Base-by-base conservation (phyloP, 2,329 filamentous ascomycete species). In the Madurella fahalii region DNA sequence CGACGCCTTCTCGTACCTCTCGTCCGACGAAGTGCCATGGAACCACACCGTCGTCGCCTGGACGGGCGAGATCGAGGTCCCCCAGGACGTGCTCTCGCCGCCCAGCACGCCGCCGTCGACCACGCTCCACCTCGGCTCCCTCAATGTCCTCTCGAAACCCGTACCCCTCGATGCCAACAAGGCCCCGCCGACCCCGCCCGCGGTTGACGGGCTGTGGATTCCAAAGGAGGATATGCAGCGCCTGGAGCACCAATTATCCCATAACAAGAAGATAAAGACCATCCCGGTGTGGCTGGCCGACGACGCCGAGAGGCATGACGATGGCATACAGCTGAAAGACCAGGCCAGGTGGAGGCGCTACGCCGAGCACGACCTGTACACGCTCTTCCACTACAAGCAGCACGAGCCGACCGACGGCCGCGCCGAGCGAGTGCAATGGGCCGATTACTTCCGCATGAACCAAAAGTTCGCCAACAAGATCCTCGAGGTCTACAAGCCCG, bases 331-430 rank as follows among this genome's bases (percentile, higher is more conserved):
- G 39, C 77, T 97, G 60, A 89, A 86, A 63, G 89, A 96, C 64
- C 92, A 96, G 74, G 78, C 79, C 32, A 80, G 91, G 60, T 97
- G 94, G 93, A 83, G 91, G 60, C 82, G 88, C 40, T 97, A 94
- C 71, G 90, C 92, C 15, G 91, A 96, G 74, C 85, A 92, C 67
- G 89, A 96, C 64, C 78, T 97, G 30, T 96, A 95, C 74, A 91
- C 90, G 1, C 80, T 96, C 9, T 91, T 96, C 69, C 93, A 97
- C 72, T 97, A 97, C 78, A 95, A 95, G 74, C 90, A 94, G 67
- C 89, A 95, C 67, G 90, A 92, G 69, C 90, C 93, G 1, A 89
- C 85, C 12, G 89, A 96, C 69, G 91, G 91, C 37, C 84, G 88
- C 62, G 84, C 84, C 16, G 89, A 94, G 68, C 85, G 89, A 50